Conservation (phyloP, 805 yeast species). For the Wickerhamomyces strasburgensis region DNA sequence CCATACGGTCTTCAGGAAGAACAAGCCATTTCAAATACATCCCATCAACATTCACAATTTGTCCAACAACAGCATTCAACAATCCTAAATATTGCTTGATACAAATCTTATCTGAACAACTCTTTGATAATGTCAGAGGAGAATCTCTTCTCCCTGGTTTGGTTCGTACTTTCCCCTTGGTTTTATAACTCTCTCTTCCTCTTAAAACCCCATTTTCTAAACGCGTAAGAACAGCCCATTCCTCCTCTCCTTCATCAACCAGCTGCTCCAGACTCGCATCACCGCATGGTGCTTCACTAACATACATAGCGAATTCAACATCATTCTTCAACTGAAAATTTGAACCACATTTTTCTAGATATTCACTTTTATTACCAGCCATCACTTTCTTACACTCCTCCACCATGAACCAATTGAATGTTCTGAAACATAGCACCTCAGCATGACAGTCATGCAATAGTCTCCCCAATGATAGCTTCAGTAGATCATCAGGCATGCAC, state of each 20-base stretch:
- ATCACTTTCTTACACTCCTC: constrained; percentile 13
- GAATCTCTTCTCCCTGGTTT: constrained; percentile 92
- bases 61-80: constrained; percentile 40
- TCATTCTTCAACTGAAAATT: constrained; percentile 31
- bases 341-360: constrained; percentile 4
- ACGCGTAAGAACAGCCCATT: constrained; percentile 14
- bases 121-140: constrained; percentile 63
- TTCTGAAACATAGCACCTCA: constrained; percentile 69
- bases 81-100: constrained; percentile 56
- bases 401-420: constrained; percentile 44
- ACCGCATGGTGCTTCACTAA: constrained; percentile 87
- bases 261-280: constrained; percentile 65
- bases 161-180: constrained; percentile 70
- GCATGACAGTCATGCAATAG: constrained; percentile 89
- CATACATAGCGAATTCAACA: constrained; percentile 50
- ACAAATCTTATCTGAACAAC: constrained; percentile 84
- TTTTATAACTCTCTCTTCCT: constrained; percentile 58
- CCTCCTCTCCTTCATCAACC: constrained; percentile 25
- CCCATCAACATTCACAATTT: constrained; percentile 29
- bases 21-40: constrained; percentile 46
- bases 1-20: constrained; percentile 32
- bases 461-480: constrained; percentile 47
- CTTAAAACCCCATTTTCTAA: constrained; percentile 32
- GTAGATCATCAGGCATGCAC: constrained; percentile 50
- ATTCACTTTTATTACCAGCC: constrained; percentile 9